Base-by-base conservation (phyloP, 257 asterid genomes). In the Solanum piurae region DNA sequence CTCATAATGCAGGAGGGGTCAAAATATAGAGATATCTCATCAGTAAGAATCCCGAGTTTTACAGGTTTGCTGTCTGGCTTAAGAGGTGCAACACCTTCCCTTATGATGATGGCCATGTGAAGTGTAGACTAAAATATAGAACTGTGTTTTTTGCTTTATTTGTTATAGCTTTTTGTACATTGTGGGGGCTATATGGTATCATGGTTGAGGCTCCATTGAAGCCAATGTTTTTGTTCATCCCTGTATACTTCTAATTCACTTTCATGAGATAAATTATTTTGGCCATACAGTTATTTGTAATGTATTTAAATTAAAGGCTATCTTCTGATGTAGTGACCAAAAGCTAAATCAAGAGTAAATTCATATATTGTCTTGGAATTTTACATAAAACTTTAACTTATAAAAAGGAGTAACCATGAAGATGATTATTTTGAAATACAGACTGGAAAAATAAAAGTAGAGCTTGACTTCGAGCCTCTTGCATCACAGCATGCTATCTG, bases 401-500 rank as follows among this genome's bases (percentile, higher is more conserved):
- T 64, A 40, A 29, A 42, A 42, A 27, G 64, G 38, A 25, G 18
- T 21, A 40, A 18, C 42, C 87, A 25, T 27, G 44, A 38, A 85
- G 0, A 68, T 12, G 10, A 64, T 27, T 72, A 36, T 9, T 36
- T 1, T 69, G 76, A 85, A 58, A 58, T 3, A 20, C 66, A 3
- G 66, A 58, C 66, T 58, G 25, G 25, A 58, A 55, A 58, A 20
- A 38, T 34, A 66, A 31, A 21, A 7, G 10, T 64, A 14, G 62
- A 10, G 42, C 38, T 37, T 2, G 60, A 13, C 5, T 38, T 13
- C 9, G 37, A 29, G 38, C 77, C 75, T 49, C 31, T 83, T n/a
- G 14, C n/a, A 36, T 93, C 94, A 95, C 52, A 95, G 92, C 96
- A 95, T 87, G 87, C 94, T 90, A 83, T 95, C 98, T 12, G 96